Base-by-base conservation (phyloP, 2,329 filamentous ascomycete species). In the Boeremia lycopersici region DNA sequence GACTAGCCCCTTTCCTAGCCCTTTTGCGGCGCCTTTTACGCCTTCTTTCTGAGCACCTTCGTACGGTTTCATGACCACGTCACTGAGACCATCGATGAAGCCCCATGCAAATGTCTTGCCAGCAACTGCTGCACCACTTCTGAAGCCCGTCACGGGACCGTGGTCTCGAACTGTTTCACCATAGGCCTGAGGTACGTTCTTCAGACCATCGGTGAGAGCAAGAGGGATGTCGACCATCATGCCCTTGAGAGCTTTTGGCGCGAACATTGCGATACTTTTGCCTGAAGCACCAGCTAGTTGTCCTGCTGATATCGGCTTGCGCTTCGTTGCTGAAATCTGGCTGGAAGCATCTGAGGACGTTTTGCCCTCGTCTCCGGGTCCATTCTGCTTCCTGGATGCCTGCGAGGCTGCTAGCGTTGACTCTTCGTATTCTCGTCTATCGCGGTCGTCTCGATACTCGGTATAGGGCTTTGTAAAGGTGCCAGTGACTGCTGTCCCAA, bases 101-200 rank as follows among this genome's bases (percentile, higher is more conserved):
- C 91, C 90, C 48, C 86, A 82, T 0, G 85, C 86, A 49, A 93
- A 86, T 67, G 89, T 89, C 72, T 81, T 90, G 2, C 89, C 84
- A 1, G 91, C 91, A 31, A 90, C 86, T 56, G 82, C 85, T 19
- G 95, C 76, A 0, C 91, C 91, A 54, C 86, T 89, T 39, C 83
- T 81, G 41, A 95, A 78, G 38, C 85, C 88, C 0, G 88, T 91
- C 4, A 96, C 88, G 60, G 88, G 89, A 47, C 90, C 87, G 1
- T 82, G 77, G 4, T 88, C 86, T 5, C 89, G 83, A 1, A 95
- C 84, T 1, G 88, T 84, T 63, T 96, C 91, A 40, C 91, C 88
- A 68, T 95, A 96, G 0, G 93, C 77, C 60, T 84, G 86, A 1
- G 91, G 91, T 4, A 89, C 86, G 65, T 96, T 95, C 67, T 92